Percentiles rank a stretch among this genome's conserved stretches.
phyloP scores from a whole-genome alignment of 495 filamentous ascomycete genomes.

The Hypomontagnella submonticulosa region DNA sequence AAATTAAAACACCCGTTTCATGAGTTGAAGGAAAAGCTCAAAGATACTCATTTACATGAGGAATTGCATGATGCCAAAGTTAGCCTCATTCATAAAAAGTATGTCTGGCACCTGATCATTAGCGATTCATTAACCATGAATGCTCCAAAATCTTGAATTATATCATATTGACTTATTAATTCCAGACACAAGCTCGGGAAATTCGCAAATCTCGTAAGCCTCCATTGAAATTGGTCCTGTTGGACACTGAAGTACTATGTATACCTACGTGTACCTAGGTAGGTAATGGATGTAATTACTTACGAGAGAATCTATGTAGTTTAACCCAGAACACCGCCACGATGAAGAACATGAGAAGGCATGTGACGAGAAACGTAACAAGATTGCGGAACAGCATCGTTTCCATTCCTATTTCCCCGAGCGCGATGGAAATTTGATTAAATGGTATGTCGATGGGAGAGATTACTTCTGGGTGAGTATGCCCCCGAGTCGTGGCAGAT shows the following conservation, averaged over 20 bases:
- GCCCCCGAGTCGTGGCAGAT: not conserved
- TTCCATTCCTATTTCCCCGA: constrained; percentile 89
- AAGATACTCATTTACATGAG: constrained; percentile 58
- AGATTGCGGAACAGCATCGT: constrained; percentile 79
- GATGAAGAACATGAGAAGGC: constrained; percentile 90
- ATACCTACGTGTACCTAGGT: too few relatives aligned
- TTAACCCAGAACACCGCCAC: constrained; percentile 93
- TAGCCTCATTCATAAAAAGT: constrained; percentile 61
- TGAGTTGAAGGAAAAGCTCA: constrained; percentile 60
- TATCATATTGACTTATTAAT: not conserved
- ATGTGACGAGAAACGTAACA: constrained; percentile 81
- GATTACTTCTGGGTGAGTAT: constrained; percentile 85
- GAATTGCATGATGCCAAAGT: constrained; percentile 61
- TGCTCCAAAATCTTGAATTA: not conserved
- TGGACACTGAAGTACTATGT: too few relatives aligned
- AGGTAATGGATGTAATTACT: constrained; percentile 15
- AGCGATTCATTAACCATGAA: too few relatives aligned
- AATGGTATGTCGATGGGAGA: constrained; percentile 95
- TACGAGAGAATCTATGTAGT: constrained; percentile 38
- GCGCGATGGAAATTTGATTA: constrained; percentile 83
- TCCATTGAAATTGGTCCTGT: not conserved
- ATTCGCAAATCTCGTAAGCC: constrained; percentile 61
- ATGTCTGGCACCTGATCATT: constrained; percentile 23
- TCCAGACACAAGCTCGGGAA: constrained; percentile 65
- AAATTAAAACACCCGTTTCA: constrained; percentile 55